phyloP scores from a whole-genome alignment of 2,329 filamentous ascomycete species.

The Phoma sp. region DNA sequence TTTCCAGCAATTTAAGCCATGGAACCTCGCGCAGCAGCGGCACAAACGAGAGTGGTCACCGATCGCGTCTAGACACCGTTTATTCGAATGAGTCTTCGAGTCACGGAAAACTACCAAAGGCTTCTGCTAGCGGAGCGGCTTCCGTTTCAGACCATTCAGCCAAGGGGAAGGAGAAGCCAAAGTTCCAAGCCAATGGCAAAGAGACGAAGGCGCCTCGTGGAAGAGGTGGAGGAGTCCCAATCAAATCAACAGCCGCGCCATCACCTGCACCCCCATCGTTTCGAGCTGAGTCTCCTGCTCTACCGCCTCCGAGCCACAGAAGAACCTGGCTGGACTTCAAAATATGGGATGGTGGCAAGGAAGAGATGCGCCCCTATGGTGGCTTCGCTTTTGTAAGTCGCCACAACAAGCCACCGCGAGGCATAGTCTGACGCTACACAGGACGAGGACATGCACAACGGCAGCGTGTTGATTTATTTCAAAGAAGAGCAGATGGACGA shows the following conservation, averaged over 20 bases:
- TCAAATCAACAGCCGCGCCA: constrained; percentile 32
- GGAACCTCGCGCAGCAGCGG: constrained; percentile 40
- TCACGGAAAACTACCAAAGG: constrained; percentile 25
- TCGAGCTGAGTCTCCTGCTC: constrained; percentile 35
- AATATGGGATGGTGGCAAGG: constrained; percentile 43
- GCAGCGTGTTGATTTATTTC: constrained; percentile 49
- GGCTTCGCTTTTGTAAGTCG: constrained; percentile 46
- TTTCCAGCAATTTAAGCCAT: constrained; percentile 32
- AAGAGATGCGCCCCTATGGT: constrained; percentile 41
- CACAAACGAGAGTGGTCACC: constrained; percentile 28
- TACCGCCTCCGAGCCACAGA: constrained; percentile 26
- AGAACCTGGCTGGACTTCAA: constrained; percentile 47
- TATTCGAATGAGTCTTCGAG: constrained; percentile 33
- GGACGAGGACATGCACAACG: constrained; percentile 49
- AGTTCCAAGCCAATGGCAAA: constrained; percentile 47
- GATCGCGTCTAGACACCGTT: constrained; percentile 28
- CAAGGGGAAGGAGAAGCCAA: constrained; percentile 41
- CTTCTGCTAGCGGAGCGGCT: constrained; percentile 28
- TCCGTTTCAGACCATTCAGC: constrained; percentile 41
- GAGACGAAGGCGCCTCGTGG: constrained; percentile 48
- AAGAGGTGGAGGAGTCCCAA: constrained; percentile 46
- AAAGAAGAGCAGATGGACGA: constrained; percentile 47
- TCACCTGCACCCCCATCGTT: constrained; percentile 25
- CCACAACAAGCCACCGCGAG: background rate
- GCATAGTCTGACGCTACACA: constrained; percentile 22